A percentile compares a stretch with the other conserved stretches of the same genome.
These are phyloP conservation scores for Dictyostelium purpureum DNA, from an alignment of 78 protist species.

Conservation along the genomic window DNA sequence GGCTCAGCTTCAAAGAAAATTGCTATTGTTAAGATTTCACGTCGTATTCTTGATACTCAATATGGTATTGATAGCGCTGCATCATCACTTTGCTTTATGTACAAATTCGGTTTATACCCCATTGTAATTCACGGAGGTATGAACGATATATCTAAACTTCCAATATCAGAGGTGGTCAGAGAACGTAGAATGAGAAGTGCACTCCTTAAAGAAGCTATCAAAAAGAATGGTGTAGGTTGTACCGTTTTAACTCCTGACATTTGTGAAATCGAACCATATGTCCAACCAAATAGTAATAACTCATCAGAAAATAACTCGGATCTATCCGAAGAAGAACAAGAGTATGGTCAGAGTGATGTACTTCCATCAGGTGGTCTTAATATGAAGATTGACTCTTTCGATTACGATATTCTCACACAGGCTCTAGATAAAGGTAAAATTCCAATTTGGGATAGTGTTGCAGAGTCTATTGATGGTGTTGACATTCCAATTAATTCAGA, in stretches of 20 bases:
- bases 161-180: conserved; percentile 13
- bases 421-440: conserved; percentile 62
- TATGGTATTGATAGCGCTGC: conserved; percentile 58
- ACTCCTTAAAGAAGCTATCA: conserved; percentile 31
- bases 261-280: conserved; percentile 52
- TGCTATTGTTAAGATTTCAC: conserved; percentile 53
- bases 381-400: conserved; percentile 42
- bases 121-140: conserved; percentile 73
- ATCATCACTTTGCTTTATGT: conserved; percentile 42
- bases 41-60: conserved; percentile 41
- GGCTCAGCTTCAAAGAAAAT: conserved; percentile 14
- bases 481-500: conserved; percentile 63
- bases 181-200: conserved; percentile 45
- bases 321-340: conserved; percentile 33
- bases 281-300: not conserved
- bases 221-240: conserved; percentile 70
- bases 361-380: conserved; percentile 40
- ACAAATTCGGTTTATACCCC: conserved; percentile 49
- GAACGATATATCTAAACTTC: conserved; percentile 32
- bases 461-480: conserved; percentile 30
- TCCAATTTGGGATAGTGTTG: conserved; percentile 62
- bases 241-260: conserved; percentile 30
- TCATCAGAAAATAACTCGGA: not conserved
- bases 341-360: conserved; percentile 12
- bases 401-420: conserved; percentile 38